Conservation (phyloP, 1,139 yeast species). For the Meyerozyma athensensis region DNA sequence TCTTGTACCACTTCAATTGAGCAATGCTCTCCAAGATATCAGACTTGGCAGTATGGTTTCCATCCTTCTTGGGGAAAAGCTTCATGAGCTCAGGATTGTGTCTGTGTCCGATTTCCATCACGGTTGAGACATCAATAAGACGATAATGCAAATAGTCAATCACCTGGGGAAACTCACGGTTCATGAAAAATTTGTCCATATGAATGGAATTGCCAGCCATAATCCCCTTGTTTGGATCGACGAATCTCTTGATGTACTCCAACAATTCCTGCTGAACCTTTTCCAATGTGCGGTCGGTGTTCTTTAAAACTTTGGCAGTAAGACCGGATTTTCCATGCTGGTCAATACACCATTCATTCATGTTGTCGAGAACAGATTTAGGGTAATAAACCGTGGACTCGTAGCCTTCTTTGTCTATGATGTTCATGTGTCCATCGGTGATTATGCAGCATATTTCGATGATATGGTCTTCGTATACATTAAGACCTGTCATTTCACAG, state of each 20-base stretch:
- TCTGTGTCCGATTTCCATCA: constrained; percentile 75
- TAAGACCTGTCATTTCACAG: constrained; percentile 86
- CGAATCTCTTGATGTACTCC: constrained; percentile 52
- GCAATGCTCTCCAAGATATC: constrained; percentile 88
- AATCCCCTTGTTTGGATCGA: constrained; percentile 54
- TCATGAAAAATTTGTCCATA: constrained; percentile 84
- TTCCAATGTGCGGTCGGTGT: constrained; percentile 46
- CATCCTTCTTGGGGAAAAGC: constrained; percentile 57
- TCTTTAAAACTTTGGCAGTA: constrained; percentile 58
- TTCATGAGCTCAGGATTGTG: constrained; percentile 64
- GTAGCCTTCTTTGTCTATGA: constrained; percentile 65
- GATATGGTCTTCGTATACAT: constrained; percentile 64
- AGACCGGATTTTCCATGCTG: constrained; percentile 82
- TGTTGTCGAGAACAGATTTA: constrained; percentile 55
- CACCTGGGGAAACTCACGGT: constrained; percentile 75
- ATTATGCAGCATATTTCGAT: constrained; percentile 89
- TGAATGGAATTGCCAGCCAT: constrained; percentile 92
- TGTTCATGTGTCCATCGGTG: constrained; percentile 74
- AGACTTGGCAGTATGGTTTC: constrained; percentile 77
- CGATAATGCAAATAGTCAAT: constrained; percentile 75
- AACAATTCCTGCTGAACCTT: constrained; percentile 64
- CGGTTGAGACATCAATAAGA: constrained; percentile 79
- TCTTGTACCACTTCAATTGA: constrained; percentile 74
- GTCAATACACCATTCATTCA: constrained; percentile 82
- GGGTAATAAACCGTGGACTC: constrained; percentile 80